A percentile compares a stretch with the other conserved stretches of the same genome.
Evolutionary conservation across 1,284 basidiomycete species (phyloP).

Genomic region (Cryptococcus hybrid): DNA sequence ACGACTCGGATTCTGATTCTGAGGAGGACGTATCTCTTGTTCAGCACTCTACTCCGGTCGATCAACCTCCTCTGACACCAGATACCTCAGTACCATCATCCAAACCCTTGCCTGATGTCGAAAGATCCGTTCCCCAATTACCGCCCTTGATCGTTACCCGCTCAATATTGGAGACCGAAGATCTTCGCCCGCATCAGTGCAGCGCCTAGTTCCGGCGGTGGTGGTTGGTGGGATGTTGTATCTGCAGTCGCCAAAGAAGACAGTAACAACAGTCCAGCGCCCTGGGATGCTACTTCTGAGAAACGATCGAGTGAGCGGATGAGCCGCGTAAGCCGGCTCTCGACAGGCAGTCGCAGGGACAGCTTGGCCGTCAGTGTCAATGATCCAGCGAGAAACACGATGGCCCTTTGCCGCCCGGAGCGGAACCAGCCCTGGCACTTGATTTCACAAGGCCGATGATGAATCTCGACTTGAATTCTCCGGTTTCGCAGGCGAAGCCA

Average conservation of each 20-base stretch:
- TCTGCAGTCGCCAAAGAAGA: slow-evolving; percentile 22
- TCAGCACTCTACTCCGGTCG: neutral
- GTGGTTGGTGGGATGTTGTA: slow-evolving; percentile 42
- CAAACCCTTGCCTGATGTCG: slow-evolving; percentile 1
- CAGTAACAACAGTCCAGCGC: slow-evolving; percentile 11
- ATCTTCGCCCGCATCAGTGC: slow-evolving; percentile 2
- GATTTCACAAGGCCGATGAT: slow-evolving; percentile 16
- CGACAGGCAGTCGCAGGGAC: neutral
- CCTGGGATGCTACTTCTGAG: slow-evolving; percentile 16
- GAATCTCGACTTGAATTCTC: neutral
- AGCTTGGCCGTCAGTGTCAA: slow-evolving; percentile 6
- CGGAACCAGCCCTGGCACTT: slow-evolving; percentile 20
- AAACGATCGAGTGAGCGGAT: neutral
- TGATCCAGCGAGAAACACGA: neutral
- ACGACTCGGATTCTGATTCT: slow-evolving; percentile 14
- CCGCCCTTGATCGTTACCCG: slow-evolving; percentile 15
- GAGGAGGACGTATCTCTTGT: slow-evolving; percentile 8
- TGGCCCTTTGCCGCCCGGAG: slow-evolving; percentile 24
- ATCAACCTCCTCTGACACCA: neutral
- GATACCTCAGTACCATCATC: neutral
- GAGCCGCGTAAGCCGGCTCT: neutral
- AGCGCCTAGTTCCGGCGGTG: neutral
- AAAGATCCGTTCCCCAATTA: slow-evolving; percentile 8
- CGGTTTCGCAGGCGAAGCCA: neutral
- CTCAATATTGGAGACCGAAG: slow-evolving; percentile 9